Percentiles rank a stretch among this genome's conserved stretches.
Evolutionary conservation across 495 filamentous ascomycete genomes (phyloP).

Genomic region (Hypoxylon rickii): DNA sequence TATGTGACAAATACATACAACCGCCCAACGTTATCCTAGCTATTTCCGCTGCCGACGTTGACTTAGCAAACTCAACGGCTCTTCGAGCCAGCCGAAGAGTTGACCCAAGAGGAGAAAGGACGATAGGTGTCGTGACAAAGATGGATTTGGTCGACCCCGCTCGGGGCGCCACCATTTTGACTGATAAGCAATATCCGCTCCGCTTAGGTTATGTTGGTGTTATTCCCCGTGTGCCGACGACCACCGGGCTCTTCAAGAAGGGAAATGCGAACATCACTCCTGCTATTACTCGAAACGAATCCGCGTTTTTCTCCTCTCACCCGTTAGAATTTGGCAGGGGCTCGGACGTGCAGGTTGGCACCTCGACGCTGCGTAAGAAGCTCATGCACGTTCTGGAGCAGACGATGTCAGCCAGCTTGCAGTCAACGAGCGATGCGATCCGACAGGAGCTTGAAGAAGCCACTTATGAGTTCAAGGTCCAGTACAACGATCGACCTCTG

Average conservation of each 20-base stretch:
- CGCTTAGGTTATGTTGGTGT: conserved; percentile 97
- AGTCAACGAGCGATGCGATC: conserved; percentile 86
- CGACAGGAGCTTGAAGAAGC: conserved; percentile 95
- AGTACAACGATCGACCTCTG: conserved; percentile 95
- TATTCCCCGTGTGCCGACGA: conserved; percentile 75
- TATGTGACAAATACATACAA: conserved; percentile 98
- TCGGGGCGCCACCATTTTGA: conserved; percentile 76
- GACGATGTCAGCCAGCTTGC: conserved; percentile 90
- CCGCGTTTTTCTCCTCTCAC: conserved; percentile 83
- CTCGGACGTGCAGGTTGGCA: conserved; percentile 74
- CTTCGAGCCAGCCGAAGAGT: conserved; percentile 87
- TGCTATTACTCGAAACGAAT: conserved; percentile 86
- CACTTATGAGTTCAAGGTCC: conserved; percentile 98
- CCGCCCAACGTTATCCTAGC: conserved; percentile 94
- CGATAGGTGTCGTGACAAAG: conserved; percentile 97
- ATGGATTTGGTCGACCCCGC: conserved; percentile 94
- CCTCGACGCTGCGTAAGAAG: conserved; percentile 85
- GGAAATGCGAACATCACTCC: conserved; percentile 80
- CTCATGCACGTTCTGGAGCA: conserved; percentile 97
- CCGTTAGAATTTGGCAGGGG: conserved; percentile 77
- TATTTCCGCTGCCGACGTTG: conserved; percentile 96
- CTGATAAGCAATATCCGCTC: conserved; percentile 91
- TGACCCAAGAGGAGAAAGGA: conserved; percentile 92
- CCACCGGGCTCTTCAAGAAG: conserved; percentile 78
- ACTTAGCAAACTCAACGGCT: conserved; percentile 94